Evolutionary conservation across 2,329 filamentous ascomycete genomes (phyloP).

Genomic region (Paecilomyces dactylethromorphus): DNA sequence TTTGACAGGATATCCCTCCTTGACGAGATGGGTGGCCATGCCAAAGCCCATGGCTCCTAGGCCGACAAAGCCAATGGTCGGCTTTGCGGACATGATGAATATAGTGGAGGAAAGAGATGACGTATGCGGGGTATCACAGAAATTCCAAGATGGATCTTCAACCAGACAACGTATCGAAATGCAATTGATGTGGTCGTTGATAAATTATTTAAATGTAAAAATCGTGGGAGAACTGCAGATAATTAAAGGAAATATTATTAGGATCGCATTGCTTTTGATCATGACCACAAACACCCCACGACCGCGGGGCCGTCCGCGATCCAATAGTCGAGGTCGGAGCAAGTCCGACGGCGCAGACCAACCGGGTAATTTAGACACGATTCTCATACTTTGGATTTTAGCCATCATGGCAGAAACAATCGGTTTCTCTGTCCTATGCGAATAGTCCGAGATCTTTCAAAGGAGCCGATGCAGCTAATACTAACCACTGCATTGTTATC

Average conservation of each 20-base stretch:
- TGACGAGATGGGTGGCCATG: conserved; percentile 69
- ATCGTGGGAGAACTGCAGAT: background rate
- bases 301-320: background rate
- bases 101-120: background rate
- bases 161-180: background rate
- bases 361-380: background rate
- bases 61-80: conserved; percentile 61
- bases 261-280: background rate
- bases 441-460: background rate
- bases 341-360: background rate
- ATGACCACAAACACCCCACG: background rate
- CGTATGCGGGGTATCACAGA: background rate
- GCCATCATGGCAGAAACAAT: background rate
- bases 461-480: background rate
- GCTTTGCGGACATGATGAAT: conserved; percentile 34
- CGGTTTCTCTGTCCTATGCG: background rate
- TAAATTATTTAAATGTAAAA: background rate
- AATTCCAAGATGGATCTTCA: background rate
- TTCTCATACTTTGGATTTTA: too few species aligned
- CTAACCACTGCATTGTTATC: background rate
- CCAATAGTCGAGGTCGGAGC: background rate
- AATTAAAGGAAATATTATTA: background rate
- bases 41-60: conserved; percentile 77
- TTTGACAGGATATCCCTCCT: conserved; percentile 59
- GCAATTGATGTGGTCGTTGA: background rate